Evolutionary conservation across 2,329 filamentous ascomycete species (phyloP).

Genomic region (Aspergillus japonicus): DNA sequence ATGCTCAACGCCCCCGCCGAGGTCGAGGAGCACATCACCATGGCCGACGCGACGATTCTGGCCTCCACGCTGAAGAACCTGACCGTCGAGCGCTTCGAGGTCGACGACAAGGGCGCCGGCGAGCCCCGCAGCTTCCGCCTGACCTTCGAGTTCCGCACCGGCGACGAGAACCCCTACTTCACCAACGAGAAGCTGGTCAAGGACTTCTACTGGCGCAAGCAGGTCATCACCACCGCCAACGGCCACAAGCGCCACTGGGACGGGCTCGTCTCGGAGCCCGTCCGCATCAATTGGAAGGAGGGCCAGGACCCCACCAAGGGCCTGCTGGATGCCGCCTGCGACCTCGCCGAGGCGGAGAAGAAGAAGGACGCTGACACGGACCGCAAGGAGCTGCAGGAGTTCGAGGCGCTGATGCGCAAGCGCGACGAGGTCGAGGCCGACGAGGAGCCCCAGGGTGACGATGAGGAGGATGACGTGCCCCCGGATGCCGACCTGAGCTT

Average conservation of each 20-base stretch:
- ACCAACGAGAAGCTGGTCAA: conserved; percentile 77
- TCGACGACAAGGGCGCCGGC: conserved; percentile 58
- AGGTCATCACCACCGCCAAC: conserved; percentile 43
- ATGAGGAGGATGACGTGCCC: conserved; percentile 52
- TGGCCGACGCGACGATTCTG: conserved; percentile 69
- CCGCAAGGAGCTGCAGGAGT: conserved; percentile 52
- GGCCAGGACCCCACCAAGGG: conserved; percentile 82
- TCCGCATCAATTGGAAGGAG: conserved; percentile 83
- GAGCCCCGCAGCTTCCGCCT: conserved; percentile 79
- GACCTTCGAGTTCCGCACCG: conserved; percentile 68
- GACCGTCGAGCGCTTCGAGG: conserved; percentile 76
- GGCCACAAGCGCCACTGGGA: conserved; percentile 60
- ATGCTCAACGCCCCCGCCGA: conserved; percentile 83
- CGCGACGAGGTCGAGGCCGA: conserved; percentile 43
- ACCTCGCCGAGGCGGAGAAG: conserved; percentile 65
- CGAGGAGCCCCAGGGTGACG: conserved; percentile 27
- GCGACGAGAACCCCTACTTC: conserved; percentile 74
- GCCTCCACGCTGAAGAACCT: conserved; percentile 66
- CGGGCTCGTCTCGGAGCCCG: conserved; percentile 83
- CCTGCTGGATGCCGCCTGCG: conserved; percentile 69
- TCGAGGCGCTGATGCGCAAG: conserved; percentile 55
- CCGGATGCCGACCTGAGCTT: conserved; percentile 66
- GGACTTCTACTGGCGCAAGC: conserved; percentile 81
- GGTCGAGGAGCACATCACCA: conserved; percentile 84
- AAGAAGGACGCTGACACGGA: conserved; percentile 40